phyloP scores from a whole-genome alignment of 148 eudicot genomes.

The Rhododendron simsii region DNA sequence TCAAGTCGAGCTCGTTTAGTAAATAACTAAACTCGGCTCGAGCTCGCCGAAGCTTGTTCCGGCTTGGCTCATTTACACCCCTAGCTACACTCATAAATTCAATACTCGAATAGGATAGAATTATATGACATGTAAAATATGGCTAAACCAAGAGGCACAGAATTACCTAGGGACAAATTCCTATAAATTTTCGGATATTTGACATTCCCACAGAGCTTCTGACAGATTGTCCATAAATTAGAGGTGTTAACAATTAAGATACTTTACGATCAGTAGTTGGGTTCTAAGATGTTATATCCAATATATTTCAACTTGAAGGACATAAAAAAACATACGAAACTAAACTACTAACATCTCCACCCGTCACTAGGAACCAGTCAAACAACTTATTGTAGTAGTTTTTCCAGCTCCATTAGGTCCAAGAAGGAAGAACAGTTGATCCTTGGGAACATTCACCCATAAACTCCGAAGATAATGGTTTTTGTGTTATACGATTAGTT shows the following conservation, averaged over 20 bases:
- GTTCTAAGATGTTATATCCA: too few species aligned
- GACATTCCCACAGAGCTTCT: conserved; percentile 70
- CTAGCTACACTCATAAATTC: too few species aligned
- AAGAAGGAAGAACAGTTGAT: conserved; percentile 84
- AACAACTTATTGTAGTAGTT: conserved; percentile 82
- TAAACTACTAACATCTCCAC: conserved; percentile 64
- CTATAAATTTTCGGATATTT: conserved; percentile 64
- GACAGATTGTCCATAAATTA: conserved; percentile 64
- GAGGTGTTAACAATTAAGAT: conserved; percentile 31
- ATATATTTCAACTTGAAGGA: too few species aligned
- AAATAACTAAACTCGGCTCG: too few species aligned
- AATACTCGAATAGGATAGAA: too few species aligned
- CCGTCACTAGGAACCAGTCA: conserved; percentile 77
- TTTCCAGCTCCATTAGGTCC: conserved; percentile 99
- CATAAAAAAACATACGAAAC: too few species aligned
- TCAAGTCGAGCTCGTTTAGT: too few species aligned
- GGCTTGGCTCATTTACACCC: too few species aligned
- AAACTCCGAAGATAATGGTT: conserved; percentile 39
- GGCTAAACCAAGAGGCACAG: too few species aligned
- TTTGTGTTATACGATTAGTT: not conserved
- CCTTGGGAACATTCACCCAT: conserved; percentile 72
- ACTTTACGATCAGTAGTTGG: too few species aligned
- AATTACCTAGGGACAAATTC: conserved; percentile 85
- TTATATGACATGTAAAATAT: too few species aligned
- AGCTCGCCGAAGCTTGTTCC: too few species aligned